Evolutionary conservation across 2,329 filamentous ascomycete species (phyloP).

Genomic region (Microcera coccophila): DNA sequence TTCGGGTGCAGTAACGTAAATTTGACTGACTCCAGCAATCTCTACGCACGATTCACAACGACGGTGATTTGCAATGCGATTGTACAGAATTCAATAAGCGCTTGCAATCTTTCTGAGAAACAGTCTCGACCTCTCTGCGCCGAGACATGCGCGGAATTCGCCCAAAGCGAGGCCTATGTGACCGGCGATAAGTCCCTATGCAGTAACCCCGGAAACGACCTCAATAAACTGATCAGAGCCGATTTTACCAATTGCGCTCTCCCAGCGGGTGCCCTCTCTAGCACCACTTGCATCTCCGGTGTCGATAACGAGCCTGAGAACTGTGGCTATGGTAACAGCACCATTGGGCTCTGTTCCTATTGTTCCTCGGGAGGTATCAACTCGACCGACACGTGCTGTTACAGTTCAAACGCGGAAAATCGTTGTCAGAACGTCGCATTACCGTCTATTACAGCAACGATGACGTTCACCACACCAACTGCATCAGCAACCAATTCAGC

Average conservation of each 20-base stretch:
- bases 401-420: slow-evolving; percentile 69
- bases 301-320: slow-evolving; percentile 77
- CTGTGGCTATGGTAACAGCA: slow-evolving; percentile 75
- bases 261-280: slow-evolving; percentile 72
- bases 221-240: slow-evolving; percentile 74
- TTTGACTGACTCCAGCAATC: slow-evolving; percentile 70
- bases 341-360: slow-evolving; percentile 77
- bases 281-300: slow-evolving; percentile 69
- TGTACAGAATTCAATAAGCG: slow-evolving; percentile 76
- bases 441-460: slow-evolving; percentile 68
- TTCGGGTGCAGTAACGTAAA: slow-evolving; percentile 79
- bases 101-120: slow-evolving; percentile 63
- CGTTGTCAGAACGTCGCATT: slow-evolving; percentile 74
- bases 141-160: slow-evolving; percentile 80
- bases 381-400: slow-evolving; percentile 92
- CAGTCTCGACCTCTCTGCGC: slow-evolving; percentile 77
- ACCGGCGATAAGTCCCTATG: slow-evolving; percentile 72
- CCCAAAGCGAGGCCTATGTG: slow-evolving; percentile 83
- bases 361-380: slow-evolving; percentile 81
- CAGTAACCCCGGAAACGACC: slow-evolving; percentile 58
- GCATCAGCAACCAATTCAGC: slow-evolving; percentile 23
- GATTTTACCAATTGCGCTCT: slow-evolving; percentile 89
- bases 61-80: slow-evolving; percentile 91
- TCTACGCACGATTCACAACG: slow-evolving; percentile 91
- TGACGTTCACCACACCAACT: slow-evolving; percentile 53